Evolutionary conservation across 192 early-diverging fungal species (phyloP).

Genomic region (Funneliformis mosseae): DNA sequence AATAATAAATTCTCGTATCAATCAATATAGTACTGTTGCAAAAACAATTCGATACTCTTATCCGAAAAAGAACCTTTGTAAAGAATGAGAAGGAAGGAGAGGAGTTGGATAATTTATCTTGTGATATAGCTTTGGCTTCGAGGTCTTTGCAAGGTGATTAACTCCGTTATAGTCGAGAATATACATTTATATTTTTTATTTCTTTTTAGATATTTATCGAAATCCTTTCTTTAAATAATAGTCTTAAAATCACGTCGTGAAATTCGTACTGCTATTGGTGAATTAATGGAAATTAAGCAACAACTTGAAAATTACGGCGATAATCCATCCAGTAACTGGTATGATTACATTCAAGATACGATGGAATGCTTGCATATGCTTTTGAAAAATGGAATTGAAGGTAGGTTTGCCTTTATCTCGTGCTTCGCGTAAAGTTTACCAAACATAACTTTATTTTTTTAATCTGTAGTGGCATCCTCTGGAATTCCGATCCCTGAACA

Average conservation of each 20-base stretch:
- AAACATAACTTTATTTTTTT: background rate
- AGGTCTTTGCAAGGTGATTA: constrained; percentile 26
- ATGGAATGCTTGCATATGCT: constrained; percentile 25
- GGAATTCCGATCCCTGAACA: background rate
- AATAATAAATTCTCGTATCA: background rate
- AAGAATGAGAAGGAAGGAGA: background rate
- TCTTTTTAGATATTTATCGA: background rate
- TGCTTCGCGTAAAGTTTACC: background rate
- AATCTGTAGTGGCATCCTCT: background rate
- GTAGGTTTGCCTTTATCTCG: background rate
- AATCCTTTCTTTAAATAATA: background rate
- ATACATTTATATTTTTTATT: background rate
- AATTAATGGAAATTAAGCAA: constrained; percentile 23
- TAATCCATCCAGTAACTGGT: constrained; percentile 9
- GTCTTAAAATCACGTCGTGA: constrained; percentile 29
- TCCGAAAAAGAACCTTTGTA: constrained; percentile 11
- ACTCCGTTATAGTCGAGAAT: too few species aligned
- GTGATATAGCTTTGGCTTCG: constrained; percentile 22
- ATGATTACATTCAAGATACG: constrained; percentile 26
- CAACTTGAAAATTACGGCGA: constrained; percentile 15
- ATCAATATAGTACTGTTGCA: constrained; percentile 17
- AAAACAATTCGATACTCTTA: constrained; percentile 29
- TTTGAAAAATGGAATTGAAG: constrained; percentile 28
- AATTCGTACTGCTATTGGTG: constrained; percentile 9
- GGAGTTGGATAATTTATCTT: constrained; percentile 1